phyloP scores from a whole-genome alignment of 768 basidiomycete genomes.

The Tricholoma matsutake region DNA sequence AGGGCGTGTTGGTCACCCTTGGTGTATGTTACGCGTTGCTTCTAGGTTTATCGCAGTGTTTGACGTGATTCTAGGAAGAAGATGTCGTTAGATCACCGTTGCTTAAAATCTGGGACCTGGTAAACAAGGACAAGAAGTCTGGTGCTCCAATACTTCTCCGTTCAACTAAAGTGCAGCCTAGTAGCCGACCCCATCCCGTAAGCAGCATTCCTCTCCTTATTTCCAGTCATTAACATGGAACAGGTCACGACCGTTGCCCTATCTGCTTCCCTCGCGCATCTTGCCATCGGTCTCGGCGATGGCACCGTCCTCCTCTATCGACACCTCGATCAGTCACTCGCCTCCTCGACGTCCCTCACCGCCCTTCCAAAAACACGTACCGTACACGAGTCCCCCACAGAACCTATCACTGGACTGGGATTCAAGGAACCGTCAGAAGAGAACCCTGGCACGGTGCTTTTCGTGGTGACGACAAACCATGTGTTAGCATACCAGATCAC shows the following conservation, averaged over 20 bases:
- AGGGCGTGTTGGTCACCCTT: constrained; percentile 81
- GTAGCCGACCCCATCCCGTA: constrained; percentile 78
- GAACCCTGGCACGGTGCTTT: constrained; percentile 54
- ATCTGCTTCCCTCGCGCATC: constrained; percentile 72
- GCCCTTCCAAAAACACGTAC: constrained; percentile 83
- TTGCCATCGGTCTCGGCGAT: constrained; percentile 92
- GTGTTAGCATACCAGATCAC: constrained; percentile 76
- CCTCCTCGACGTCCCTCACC: constrained; percentile 65
- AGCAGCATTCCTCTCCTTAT: constrained; percentile 11
- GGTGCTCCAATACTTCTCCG: constrained; percentile 63
- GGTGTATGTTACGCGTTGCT: constrained; percentile 55
- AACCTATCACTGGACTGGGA: constrained; percentile 91
- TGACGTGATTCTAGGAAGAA: constrained; percentile 61
- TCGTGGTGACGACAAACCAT: constrained; percentile 85
- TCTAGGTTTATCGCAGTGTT: constrained; percentile 8
- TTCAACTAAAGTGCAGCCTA: constrained; percentile 72
- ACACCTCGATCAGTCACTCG: constrained; percentile 87
- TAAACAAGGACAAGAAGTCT: constrained; percentile 63
- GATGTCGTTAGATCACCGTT: constrained; percentile 60
- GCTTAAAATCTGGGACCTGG: constrained; percentile 88
- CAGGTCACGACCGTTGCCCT: constrained; percentile 80
- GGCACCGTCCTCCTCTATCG: constrained; percentile 91
- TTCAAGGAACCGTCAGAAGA: constrained; percentile 65
- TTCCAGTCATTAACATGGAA: constrained; percentile 5
- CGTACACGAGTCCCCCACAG: constrained; percentile 78